phyloP scores from a whole-genome alignment of 768 basidiomycete genomes.

The Russula compacta region DNA sequence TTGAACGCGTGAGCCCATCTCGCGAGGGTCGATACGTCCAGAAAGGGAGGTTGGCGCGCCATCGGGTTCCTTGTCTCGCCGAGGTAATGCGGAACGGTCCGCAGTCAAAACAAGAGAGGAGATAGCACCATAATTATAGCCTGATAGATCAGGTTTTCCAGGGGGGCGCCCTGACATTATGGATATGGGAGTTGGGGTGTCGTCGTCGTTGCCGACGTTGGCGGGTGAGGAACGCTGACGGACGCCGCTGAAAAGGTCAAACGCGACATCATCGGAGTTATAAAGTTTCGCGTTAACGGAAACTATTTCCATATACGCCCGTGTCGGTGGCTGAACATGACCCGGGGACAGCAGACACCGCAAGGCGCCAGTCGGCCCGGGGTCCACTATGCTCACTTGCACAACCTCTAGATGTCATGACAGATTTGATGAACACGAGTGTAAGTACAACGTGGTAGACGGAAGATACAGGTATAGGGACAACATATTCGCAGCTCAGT shows the following conservation, averaged over 20 bases:
- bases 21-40: slow-evolving; percentile 78
- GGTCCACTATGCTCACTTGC: no score
- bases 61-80: slow-evolving; percentile 93
- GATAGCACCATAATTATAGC: slow-evolving; percentile 94
- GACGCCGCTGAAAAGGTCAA: not conserved
- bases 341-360: no score
- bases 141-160: slow-evolving; percentile 71
- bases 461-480: not conserved
- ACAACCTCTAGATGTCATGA: no score
- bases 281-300: not conserved
- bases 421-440: not conserved
- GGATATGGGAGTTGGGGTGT: not conserved
- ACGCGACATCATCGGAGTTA: not conserved
- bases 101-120: slow-evolving; percentile 93
- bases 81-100: slow-evolving; percentile 67
- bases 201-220: slow-evolving; percentile 16
- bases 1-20: slow-evolving; percentile 90
- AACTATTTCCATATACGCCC: not conserved
- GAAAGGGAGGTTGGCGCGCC: slow-evolving; percentile 90
- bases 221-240: not conserved
- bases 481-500: not conserved
- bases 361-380: no score
- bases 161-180: slow-evolving; percentile 32
- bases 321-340: not conserved
- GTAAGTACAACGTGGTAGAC: not conserved